These are phyloP conservation scores for Cladosporium sp. DNA, from an alignment of 2,329 filamentous ascomycete genomes.

Conservation along the genomic window DNA sequence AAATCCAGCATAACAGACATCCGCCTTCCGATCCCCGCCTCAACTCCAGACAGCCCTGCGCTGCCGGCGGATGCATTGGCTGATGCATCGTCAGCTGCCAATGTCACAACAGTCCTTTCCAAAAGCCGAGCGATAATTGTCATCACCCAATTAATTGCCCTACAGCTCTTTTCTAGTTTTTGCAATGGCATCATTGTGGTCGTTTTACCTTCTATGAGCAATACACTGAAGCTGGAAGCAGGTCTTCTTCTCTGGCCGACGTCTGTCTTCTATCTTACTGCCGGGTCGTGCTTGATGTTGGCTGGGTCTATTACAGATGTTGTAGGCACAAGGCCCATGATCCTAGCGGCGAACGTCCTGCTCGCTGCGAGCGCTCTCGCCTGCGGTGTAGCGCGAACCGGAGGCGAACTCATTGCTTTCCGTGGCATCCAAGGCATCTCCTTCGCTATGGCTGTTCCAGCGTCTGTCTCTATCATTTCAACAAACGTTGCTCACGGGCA, in stretches of 20 bases:
- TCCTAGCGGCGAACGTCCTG: constrained; percentile 44
- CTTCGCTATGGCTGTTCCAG: constrained; percentile 37
- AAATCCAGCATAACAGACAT: background rate
- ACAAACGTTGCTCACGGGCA: constrained; percentile 28
- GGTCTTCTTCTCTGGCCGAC: constrained; percentile 25
- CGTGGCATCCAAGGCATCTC: constrained; percentile 21
- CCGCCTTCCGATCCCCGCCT: background rate
- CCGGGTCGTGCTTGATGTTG: constrained; percentile 48
- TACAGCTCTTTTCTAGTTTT: constrained; percentile 19
- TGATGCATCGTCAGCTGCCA: background rate
- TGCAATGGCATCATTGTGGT: constrained; percentile 21
- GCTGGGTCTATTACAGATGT: constrained; percentile 50
- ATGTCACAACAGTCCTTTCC: constrained; percentile 10
- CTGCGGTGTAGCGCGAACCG: constrained; percentile 35
- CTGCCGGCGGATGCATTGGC: background rate
- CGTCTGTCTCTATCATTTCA: constrained; percentile 47
- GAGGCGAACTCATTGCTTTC: constrained; percentile 23
- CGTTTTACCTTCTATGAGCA: constrained; percentile 18
- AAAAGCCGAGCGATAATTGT: constrained; percentile 16
- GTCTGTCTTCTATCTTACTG: constrained; percentile 39
- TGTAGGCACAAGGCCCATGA: constrained; percentile 45
- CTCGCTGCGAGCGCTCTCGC: constrained; percentile 42
- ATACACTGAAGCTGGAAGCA: constrained; percentile 8
- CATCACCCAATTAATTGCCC: constrained; percentile 18
- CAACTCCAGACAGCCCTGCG: background rate